phyloP scores from a whole-genome alignment of 2,329 filamentous ascomycete species.

The Xylariomycetidae sp. region DNA sequence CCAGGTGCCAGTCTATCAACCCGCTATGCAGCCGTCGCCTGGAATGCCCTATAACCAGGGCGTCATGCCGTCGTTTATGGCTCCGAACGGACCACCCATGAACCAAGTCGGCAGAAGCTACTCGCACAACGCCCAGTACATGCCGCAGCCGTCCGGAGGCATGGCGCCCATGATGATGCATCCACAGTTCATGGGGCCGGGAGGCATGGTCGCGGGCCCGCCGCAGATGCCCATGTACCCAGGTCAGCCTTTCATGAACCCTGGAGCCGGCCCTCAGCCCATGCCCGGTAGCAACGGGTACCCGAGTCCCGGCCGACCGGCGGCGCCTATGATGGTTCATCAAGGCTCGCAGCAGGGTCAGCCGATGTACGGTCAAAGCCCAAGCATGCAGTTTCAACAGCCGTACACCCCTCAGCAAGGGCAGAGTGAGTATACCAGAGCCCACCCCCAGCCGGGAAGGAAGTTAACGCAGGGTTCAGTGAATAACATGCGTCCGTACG shows the following conservation, averaged over 20 bases:
- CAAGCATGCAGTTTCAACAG: conserved; percentile 67
- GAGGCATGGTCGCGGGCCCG: conserved; percentile 59
- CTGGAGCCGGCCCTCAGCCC: conserved; percentile 46
- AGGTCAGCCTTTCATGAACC: conserved; percentile 60
- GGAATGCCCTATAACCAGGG: conserved; percentile 68
- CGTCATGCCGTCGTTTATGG: conserved; percentile 65
- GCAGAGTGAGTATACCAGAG: conserved; percentile 58
- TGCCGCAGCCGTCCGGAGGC: conserved; percentile 60
- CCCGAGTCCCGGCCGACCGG: conserved; percentile 76
- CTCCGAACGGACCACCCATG: conserved; percentile 64
- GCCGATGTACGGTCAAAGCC: conserved; percentile 69
- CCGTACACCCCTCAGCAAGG: conserved; percentile 67
- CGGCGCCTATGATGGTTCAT: conserved; percentile 87
- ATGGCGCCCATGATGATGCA: conserved; percentile 88
- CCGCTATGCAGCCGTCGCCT: conserved; percentile 60
- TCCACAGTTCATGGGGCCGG: conserved; percentile 67
- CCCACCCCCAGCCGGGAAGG: too few relatives aligned
- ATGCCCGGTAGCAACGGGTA: conserved; percentile 69
- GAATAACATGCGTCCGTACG: conserved; percentile 50
- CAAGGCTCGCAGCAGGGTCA: conserved; percentile 92
- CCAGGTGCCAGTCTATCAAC: conserved; percentile 64
- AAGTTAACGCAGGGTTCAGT: conserved; percentile 38
- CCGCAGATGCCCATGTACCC: conserved; percentile 82
- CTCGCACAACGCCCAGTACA: conserved; percentile 67
- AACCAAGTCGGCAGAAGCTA: conserved; percentile 62